Conservation (phyloP, 2,329 filamentous ascomycete genomes). For the Colletotrichum navitas region DNA sequence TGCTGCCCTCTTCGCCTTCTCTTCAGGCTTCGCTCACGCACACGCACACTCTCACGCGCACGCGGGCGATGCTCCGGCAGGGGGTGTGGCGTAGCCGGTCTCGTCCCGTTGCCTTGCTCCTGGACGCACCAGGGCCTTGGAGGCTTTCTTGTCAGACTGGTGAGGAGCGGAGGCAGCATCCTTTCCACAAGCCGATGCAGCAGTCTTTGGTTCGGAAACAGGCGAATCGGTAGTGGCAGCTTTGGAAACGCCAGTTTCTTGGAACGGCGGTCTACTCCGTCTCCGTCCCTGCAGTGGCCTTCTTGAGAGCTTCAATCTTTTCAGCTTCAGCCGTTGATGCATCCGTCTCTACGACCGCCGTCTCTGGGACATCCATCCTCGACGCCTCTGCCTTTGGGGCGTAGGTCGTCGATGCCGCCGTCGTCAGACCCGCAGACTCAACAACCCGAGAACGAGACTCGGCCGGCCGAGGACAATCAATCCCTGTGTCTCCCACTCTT, state of each 20-base stretch:
- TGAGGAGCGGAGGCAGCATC: too few species aligned
- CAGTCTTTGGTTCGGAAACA: neutral
- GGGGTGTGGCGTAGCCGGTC: too few species aligned
- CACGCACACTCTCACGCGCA: neutral
- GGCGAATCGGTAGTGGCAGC: neutral
- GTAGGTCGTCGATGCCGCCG: neutral
- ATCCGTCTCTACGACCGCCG: neutral
- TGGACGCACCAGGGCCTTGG: too few species aligned
- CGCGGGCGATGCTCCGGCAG: too few species aligned
- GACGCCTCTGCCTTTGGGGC: too few species aligned
- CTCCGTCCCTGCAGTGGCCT: too few species aligned
- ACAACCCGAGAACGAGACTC: neutral
- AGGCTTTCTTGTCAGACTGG: neutral
- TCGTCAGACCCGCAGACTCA: neutral
- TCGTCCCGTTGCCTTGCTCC: neutral
- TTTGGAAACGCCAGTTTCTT: neutral
- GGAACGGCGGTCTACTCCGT: neutral
- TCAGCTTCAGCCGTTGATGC: too few species aligned
- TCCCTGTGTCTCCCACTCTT: slow-evolving; percentile 5
- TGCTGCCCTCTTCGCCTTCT: neutral
- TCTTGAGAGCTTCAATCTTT: neutral
- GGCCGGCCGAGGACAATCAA: slow-evolving; percentile 23
- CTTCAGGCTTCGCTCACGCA: neutral
- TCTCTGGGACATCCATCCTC: neutral
- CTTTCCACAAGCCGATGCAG: too few species aligned